A percentile compares a stretch with the other conserved stretches of the same genome.
Conservation (phyloP, 768 basidiomycete genomes). For the Agaricus sinodeliciosus region DNA sequence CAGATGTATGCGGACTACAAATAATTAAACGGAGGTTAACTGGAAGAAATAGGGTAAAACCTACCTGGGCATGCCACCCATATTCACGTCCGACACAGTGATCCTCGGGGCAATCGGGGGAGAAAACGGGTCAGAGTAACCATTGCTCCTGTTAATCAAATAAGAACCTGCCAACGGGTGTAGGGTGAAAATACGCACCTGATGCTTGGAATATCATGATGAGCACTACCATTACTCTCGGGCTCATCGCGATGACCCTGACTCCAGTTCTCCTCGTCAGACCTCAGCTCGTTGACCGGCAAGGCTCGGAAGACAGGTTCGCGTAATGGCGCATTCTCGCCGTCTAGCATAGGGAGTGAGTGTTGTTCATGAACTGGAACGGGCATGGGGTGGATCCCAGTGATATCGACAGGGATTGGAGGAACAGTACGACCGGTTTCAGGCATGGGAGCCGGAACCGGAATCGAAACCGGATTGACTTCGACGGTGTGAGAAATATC, state of each 20-base stretch:
- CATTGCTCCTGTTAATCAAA: not conserved
- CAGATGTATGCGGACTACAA: constrained; percentile 4
- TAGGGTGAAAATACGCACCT: not conserved
- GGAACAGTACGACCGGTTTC: not conserved
- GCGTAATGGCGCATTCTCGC: not conserved
- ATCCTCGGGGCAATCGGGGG: constrained; percentile 18
- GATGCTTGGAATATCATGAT: not conserved
- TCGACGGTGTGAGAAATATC: not conserved
- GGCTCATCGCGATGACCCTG: not conserved
- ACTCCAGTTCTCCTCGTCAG: constrained; percentile 1
- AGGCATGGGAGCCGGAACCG: not conserved
- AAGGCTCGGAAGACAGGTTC: constrained; percentile 2
- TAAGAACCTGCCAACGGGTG: not conserved
- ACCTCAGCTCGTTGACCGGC: constrained; percentile 1
- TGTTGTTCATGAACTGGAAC: not conserved
- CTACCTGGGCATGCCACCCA: constrained; percentile 24
- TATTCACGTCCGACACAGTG: constrained; percentile 16
- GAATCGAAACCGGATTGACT: too few species aligned
- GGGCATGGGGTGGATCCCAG: constrained; percentile 4
- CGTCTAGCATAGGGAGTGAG: too few species aligned
- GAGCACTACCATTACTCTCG: constrained; percentile 1
- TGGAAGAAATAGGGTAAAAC: constrained; percentile 10
- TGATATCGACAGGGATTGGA: constrained; percentile 5
- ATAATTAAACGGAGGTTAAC: not conserved
- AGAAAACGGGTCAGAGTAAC: constrained; percentile 3